phyloP scores from a whole-genome alignment of 1,284 basidiomycete genomes.

The Veloboletus limbatus region DNA sequence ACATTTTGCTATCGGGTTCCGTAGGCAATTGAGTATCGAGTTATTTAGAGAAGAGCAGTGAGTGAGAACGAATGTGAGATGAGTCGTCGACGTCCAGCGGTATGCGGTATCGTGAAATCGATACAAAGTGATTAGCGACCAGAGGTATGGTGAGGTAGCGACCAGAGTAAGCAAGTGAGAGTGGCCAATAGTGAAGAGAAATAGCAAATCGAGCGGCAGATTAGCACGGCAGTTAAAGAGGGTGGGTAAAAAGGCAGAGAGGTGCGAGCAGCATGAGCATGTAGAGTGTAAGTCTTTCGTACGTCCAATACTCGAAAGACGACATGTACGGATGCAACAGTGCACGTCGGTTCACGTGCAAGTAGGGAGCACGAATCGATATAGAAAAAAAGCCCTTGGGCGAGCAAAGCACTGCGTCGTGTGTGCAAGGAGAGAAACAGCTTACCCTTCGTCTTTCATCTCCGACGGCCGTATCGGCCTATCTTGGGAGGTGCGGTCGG shows the following conservation, averaged over 20 bases:
- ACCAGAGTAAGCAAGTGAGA: slow-evolving; percentile 36
- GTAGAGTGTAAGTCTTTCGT: slow-evolving; percentile 26
- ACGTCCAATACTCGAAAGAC: slow-evolving; percentile 19
- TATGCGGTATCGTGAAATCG: slow-evolving; percentile 37
- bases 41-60: slow-evolving; percentile 32
- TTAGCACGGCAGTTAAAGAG: slow-evolving; percentile 30
- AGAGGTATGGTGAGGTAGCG: slow-evolving; percentile 36
- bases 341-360: slow-evolving; percentile 9
- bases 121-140: slow-evolving; percentile 36
- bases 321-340: slow-evolving; percentile 17
- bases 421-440: slow-evolving; percentile 31
- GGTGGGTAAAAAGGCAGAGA: slow-evolving; percentile 16
- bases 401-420: slow-evolving; percentile 17
- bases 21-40: slow-evolving; percentile 36
- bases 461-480: slow-evolving; percentile 68
- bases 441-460: slow-evolving; percentile 94
- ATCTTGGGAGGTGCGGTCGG: slow-evolving; percentile 26
- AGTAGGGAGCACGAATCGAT: slow-evolving; percentile 8
- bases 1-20: slow-evolving; percentile 84
- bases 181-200: slow-evolving; percentile 37
- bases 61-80: slow-evolving; percentile 25
- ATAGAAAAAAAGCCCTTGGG: slow-evolving; percentile 9
- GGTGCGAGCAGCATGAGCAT: slow-evolving; percentile 15
- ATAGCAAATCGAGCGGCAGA: slow-evolving; percentile 28
- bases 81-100: slow-evolving; percentile 31